These are phyloP conservation scores for Trichoderma aggressivum DNA, from an alignment of 2,329 filamentous ascomycete species.

Conservation along the genomic window DNA sequence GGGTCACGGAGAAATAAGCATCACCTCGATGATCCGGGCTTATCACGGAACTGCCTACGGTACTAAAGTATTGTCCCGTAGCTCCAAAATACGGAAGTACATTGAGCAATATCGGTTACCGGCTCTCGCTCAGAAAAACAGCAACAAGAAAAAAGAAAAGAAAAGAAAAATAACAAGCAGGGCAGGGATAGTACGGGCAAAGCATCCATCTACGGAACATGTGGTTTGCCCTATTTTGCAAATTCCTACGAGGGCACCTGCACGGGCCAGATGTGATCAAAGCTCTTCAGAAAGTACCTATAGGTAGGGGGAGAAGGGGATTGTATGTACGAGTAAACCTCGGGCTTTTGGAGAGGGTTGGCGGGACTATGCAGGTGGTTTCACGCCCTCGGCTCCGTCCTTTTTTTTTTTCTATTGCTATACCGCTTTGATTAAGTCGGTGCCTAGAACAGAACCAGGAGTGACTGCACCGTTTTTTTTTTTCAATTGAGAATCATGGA, in stretches of 20 bases:
- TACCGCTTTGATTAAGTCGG: not conserved
- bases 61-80: not conserved
- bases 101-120: not conserved
- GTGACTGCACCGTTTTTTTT: not conserved
- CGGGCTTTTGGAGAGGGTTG: not conserved
- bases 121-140: not conserved
- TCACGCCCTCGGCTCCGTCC: not conserved
- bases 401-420: not conserved
- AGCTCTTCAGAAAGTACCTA: no score
- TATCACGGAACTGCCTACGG: not conserved
- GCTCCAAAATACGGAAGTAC: not conserved
- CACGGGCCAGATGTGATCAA: no score
- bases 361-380: not conserved
- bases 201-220: not conserved
- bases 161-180: not conserved
- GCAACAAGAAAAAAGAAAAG: no score
- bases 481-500: not conserved
- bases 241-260: not conserved
- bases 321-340: no score
- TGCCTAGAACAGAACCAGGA: not conserved
- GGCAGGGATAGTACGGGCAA: not conserved
- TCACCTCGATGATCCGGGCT: not conserved
- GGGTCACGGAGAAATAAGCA: conserved; percentile 1
- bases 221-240: not conserved
- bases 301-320: no score